Conservation (phyloP, 2,329 filamentous ascomycete species). For the Colletotrichum australisinense region DNA sequence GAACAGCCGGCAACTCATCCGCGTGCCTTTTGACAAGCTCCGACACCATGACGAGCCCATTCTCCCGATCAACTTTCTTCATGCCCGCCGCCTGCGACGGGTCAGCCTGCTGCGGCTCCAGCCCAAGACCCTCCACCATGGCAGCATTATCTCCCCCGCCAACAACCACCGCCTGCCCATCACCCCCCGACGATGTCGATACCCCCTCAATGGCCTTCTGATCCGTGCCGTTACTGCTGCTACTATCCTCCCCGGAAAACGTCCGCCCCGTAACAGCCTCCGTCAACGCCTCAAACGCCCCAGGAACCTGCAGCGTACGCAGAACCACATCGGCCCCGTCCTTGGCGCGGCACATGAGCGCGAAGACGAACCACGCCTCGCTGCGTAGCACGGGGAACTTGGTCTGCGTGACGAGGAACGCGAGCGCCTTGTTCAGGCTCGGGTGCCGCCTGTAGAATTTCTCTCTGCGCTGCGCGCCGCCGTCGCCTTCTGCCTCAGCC, state of each 20-base stretch:
- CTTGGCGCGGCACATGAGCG: slow-evolving; percentile 65
- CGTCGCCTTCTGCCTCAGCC: slow-evolving; percentile 33
- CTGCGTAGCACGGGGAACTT: slow-evolving; percentile 70
- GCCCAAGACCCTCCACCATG: slow-evolving; percentile 48
- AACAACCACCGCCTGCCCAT: neutral
- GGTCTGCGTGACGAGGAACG: slow-evolving; percentile 65
- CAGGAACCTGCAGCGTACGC: slow-evolving; percentile 52
- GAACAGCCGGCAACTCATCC: slow-evolving; percentile 51
- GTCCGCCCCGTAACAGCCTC: slow-evolving; percentile 61
- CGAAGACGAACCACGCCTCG: slow-evolving; percentile 72
- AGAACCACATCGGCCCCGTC: slow-evolving; percentile 61
- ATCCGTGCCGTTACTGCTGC: neutral
- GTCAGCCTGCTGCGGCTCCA: slow-evolving; percentile 61
- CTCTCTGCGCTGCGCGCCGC: slow-evolving; percentile 38
- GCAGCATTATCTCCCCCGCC: slow-evolving; percentile 26
- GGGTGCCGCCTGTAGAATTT: slow-evolving; percentile 60
- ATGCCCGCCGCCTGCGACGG: slow-evolving; percentile 56
- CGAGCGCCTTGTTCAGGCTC: slow-evolving; percentile 54
- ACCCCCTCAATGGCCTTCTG: neutral
- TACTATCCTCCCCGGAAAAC: slow-evolving; percentile 27
- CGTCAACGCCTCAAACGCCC: slow-evolving; percentile 56
- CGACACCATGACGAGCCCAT: slow-evolving; percentile 68
- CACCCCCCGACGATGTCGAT: too few relatives aligned
- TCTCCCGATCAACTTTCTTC: slow-evolving; percentile 68
- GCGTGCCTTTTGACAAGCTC: slow-evolving; percentile 62